phyloP scores from a whole-genome alignment of 177 flowering plant genomes.

The Telopea speciosissima region DNA sequence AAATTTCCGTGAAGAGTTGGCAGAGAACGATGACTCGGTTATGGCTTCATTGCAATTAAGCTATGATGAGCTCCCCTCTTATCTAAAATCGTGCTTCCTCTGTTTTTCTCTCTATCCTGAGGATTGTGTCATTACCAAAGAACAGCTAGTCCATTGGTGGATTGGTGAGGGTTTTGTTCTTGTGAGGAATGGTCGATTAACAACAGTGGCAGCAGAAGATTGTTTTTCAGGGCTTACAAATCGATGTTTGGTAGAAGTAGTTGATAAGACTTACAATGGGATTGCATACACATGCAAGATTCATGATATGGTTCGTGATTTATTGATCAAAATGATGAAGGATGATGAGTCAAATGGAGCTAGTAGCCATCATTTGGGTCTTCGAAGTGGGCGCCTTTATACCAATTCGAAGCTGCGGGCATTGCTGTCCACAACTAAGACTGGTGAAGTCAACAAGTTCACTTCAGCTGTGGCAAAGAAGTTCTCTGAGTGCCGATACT shows the following conservation, averaged over 20 bases:
- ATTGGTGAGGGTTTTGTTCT: background rate
- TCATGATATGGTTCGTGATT: background rate
- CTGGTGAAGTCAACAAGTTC: background rate
- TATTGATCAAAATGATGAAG: background rate
- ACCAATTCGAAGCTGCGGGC: background rate
- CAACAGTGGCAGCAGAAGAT: background rate
- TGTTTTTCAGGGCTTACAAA: background rate
- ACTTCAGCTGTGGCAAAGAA: background rate
- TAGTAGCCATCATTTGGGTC: background rate
- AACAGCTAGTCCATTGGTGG: background rate
- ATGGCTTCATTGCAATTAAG: background rate
- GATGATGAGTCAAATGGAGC: background rate
- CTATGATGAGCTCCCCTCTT: background rate
- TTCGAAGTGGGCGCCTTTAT: background rate
- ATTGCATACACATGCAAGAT: background rate
- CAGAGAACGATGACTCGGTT: background rate
- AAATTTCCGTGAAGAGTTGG: background rate
- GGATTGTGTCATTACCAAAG: background rate
- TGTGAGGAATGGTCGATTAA: background rate
- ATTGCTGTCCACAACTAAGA: background rate
- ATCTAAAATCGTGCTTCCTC: background rate
- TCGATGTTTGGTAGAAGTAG: background rate
- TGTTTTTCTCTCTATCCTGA: background rate
- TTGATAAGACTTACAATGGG: background rate
- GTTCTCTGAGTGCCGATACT: background rate